Evolutionary conservation across 441 rosid species (phyloP), one percentile per base, ranked within the genome.

Genomic region (Corymbia calophylla): DNA sequence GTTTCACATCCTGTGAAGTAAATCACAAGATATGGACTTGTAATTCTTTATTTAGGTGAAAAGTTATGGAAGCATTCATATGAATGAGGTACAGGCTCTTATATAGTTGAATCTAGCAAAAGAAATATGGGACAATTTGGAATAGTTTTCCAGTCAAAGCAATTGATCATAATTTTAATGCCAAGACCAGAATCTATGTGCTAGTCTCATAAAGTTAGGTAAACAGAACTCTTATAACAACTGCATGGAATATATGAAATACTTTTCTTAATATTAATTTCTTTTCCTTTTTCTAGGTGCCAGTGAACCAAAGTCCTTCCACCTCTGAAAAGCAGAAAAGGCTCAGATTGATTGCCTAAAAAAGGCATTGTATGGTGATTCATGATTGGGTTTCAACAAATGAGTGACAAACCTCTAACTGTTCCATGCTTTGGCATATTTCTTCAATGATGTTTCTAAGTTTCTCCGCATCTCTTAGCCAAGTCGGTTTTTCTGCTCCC

Each of bases 401-500:
- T 31, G 1, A 58, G 82, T 47, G 25, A 84, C 82, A 11, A 44
- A 89, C 88, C 90, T 85, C 44, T 80, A 80, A 1, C 18, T 92
- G 91, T 87, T 89, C 93, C 87, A 90, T 89, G 90, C 88, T 91
- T 91, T 88, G 86, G 60, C 90, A 89, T 56, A 91, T 91, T 88
- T 93, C 91, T 73, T 88, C 87, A 44, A 90, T 89, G 56, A 80
- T 87, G 89, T 68, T 86, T 48, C 90, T 86, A 68, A 91, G 89
- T 62, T 35, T 18, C 56, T 54, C 53, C 9, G 21, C 89, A 70
- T 77, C 60, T 53, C 66, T 51, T 54, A 60, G 62, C 60, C 86
- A 88, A 48, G 39, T 29, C 29, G 32, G 31, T 77, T 48, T 53
- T 70, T 44, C 64, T 39, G 47, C 39, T 53, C 53, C 62, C 19